These are phyloP conservation scores for Chrysopogon serrulatus DNA, from an alignment of 176 grass and related monocot species.

Conservation along the genomic window DNA sequence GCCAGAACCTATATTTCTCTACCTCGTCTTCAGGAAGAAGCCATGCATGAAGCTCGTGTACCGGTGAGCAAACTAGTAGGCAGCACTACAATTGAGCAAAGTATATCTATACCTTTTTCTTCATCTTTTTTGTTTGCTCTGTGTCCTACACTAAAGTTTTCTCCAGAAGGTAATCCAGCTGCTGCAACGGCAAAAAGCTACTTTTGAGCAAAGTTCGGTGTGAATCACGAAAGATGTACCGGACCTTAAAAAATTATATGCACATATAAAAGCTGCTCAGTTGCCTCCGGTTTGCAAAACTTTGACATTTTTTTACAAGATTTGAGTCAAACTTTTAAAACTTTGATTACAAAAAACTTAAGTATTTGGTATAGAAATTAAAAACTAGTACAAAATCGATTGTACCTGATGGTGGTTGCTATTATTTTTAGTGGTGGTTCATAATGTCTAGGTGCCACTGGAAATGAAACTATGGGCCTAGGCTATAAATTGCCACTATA, in stretches of 20 bases:
- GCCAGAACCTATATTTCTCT: background rate
- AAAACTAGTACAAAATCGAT: no score
- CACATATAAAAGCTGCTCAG: background rate
- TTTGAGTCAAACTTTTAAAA: background rate
- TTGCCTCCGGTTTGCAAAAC: background rate
- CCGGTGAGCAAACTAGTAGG: background rate
- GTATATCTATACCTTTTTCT: background rate
- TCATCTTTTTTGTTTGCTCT: background rate
- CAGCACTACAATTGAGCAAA: background rate
- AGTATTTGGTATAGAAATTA: background rate
- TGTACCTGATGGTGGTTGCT: no score
- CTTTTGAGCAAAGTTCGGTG: constrained; percentile 19
- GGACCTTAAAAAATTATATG: background rate
- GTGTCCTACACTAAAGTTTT: background rate
- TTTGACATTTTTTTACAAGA: background rate
- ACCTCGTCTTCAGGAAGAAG: background rate
- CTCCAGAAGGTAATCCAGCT: background rate
- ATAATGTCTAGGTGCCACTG: no score
- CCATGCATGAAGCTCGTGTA: constrained; percentile 18
- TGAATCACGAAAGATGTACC: constrained; percentile 12
- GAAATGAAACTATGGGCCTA: no score
- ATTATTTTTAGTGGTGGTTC: no score
- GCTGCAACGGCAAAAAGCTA: background rate
- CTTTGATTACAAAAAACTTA: background rate
- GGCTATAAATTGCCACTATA: no score